Base-by-base conservation (phyloP, 257 asterid genomes). In the Thymus mandschuricus region DNA sequence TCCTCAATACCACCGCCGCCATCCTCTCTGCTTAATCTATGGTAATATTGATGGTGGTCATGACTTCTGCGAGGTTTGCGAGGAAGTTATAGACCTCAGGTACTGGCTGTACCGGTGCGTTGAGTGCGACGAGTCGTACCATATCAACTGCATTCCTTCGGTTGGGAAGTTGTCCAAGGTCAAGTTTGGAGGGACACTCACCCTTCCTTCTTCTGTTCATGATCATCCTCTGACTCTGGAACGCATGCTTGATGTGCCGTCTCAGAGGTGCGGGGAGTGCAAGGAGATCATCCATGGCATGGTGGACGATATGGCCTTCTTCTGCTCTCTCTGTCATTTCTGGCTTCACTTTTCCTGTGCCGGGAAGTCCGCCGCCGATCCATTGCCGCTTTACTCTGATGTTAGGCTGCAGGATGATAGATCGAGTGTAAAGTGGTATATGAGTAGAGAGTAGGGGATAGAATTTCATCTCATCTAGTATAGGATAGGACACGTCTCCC, bases 61-160 rank as follows among this genome's bases (percentile, higher is more conserved):
- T 30, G 1, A 10, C 5, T 69, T 69, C 34, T 57, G 66, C 11
- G 66, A 69, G 66, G 31, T 56, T 0, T 69, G 74, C 6, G 74
- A 69, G 7, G 15, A 43, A 43, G 21, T 12, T 6, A 41, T 69
- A 8, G 48, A 69, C 21, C 44, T 10, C 7, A 43, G 7, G 3
- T n/a, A 11, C 6, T 69, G 74, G 74, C 27, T 54, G 21, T 69
- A 69, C 44, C 55, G 46, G 3, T 69, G 74, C 7, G 3, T 1
- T 6, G 5, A 43, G 57, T 69, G 74, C 6, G 35, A 44, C 27
- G 44, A 69, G 0, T 56, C 21, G 34, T 69, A 43, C 30, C 74
- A 69, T 3, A 55, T 69, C 28, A 41, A 69, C 46, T 69, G 74
- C 74, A 57, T 57, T 29, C 66, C 74, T 13, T 57, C 66, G 0